A percentile compares a stretch with the other conserved stretches of the same genome.
Conservation (phyloP, 345 rosid genomes). For the Acer saccharum region DNA sequence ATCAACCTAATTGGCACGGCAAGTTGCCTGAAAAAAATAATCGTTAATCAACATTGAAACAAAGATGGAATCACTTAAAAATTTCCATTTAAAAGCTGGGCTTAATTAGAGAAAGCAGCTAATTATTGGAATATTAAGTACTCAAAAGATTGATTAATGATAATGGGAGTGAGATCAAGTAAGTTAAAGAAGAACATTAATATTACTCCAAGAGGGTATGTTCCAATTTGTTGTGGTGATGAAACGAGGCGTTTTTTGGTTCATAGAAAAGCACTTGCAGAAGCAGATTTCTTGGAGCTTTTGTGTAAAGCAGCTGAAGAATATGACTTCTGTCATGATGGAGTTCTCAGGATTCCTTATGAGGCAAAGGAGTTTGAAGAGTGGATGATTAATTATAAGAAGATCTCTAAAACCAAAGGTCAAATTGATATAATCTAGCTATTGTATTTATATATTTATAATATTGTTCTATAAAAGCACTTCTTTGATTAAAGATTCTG, state of each 20-base stretch:
- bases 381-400: conserved; percentile 23
- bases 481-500: too few species aligned
- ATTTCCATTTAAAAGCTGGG: neutral
- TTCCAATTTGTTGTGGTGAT: conserved; percentile 34
- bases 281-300: conserved; percentile 37
- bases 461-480: neutral
- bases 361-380: conserved; percentile 42
- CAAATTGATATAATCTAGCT: conserved; percentile 13
- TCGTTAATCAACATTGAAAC: neutral
- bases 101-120: neutral
- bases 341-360: conserved; percentile 37
- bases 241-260: conserved; percentile 29
- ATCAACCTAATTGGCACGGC: conserved; percentile 20
- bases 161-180: conserved; percentile 17
- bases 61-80: too few species aligned
- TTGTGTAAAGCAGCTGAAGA: conserved; percentile 43
- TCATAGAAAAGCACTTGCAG: conserved; percentile 29
- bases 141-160: neutral
- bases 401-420: conserved; percentile 15
- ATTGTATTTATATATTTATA: too few species aligned
- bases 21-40: neutral
- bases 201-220: conserved; percentile 32
- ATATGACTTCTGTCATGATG: conserved; percentile 35
- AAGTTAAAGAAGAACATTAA: conserved; percentile 19
- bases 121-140: too few species aligned